These are phyloP conservation scores for Diutina mesorugosa DNA, from an alignment of 1,139 yeast genomes.

Conservation along the genomic window DNA sequence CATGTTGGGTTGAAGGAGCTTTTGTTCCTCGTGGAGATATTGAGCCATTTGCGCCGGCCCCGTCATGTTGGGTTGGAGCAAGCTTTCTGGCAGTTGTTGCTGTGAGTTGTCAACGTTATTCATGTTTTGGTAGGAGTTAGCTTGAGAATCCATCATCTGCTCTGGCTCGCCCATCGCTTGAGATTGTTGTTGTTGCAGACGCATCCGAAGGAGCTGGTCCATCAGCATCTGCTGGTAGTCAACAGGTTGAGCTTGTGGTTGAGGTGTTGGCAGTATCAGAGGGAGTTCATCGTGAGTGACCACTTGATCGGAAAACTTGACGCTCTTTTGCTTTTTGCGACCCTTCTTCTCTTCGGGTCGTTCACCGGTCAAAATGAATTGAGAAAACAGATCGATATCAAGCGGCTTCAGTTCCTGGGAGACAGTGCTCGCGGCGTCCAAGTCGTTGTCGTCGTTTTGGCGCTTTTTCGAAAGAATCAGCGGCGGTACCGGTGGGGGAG, in stretches of 20 bases:
- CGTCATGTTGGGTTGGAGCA: constrained; percentile 38
- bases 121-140: constrained; percentile 53
- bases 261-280: constrained; percentile 16
- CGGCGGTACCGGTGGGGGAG: constrained; percentile 56
- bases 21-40: background rate
- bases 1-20: constrained; percentile 35
- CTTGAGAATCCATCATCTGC: constrained; percentile 57
- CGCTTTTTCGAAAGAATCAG: constrained; percentile 51
- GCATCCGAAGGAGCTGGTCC: constrained; percentile 43
- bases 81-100: background rate
- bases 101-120: constrained; percentile 53
- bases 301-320: constrained; percentile 58
- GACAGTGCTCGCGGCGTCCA: constrained; percentile 2
- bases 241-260: constrained; percentile 9
- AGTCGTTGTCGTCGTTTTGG: constrained; percentile 28
- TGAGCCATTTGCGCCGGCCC: constrained; percentile 38
- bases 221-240: constrained; percentile 53
- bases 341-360: constrained; percentile 33
- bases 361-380: constrained; percentile 62
- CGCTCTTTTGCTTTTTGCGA: constrained; percentile 39
- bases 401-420: constrained; percentile 15
- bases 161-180: constrained; percentile 21
- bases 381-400: constrained; percentile 65
- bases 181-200: constrained; percentile 5
- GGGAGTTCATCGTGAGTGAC: constrained; percentile 29